These are phyloP conservation scores for Ascocoryne sarcoides DNA, from an alignment of 2,329 filamentous ascomycete species.

Conservation along the genomic window DNA sequence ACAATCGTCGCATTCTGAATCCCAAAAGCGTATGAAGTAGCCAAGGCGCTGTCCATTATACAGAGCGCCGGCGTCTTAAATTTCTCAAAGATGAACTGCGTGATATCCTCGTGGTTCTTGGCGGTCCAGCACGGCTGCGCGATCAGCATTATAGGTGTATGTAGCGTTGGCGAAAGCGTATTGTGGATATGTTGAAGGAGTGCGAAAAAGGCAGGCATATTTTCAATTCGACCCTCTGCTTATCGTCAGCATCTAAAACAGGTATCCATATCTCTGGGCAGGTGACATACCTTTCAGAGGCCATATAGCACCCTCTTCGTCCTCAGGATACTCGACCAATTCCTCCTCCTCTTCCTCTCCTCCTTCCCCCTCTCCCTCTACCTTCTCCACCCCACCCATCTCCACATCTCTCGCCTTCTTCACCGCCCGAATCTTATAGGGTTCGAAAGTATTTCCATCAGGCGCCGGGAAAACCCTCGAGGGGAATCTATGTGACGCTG, in stretches of 20 bases:
- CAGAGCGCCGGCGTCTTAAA: constrained; percentile 90
- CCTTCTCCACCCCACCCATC: constrained; percentile 27
- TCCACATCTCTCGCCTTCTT: constrained; percentile 38
- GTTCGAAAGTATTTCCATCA: constrained; percentile 72
- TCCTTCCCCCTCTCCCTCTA: constrained; percentile 31
- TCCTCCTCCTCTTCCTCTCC: constrained; percentile 46
- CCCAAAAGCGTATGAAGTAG: constrained; percentile 75
- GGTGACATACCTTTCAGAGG: constrained; percentile 53
- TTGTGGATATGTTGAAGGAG: constrained; percentile 89
- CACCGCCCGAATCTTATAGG: constrained; percentile 66
- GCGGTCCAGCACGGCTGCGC: constrained; percentile 85
- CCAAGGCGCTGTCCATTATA: constrained; percentile 80
- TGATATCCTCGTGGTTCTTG: constrained; percentile 76
- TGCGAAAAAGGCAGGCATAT: constrained; percentile 91
- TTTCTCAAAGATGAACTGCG: constrained; percentile 94
- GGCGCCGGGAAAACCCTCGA: constrained; percentile 86
- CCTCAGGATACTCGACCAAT: constrained; percentile 83
- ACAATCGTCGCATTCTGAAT: constrained; percentile 73
- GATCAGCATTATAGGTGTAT: constrained; percentile 88
- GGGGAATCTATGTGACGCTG: constrained; percentile 74
- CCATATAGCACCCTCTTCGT: constrained; percentile 82
- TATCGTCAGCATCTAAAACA: constrained; percentile 4
- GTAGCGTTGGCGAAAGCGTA: constrained; percentile 80
- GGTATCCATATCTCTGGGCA: not conserved
- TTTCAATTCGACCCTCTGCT: constrained; percentile 67